A percentile compares a stretch with the other conserved stretches of the same genome.
Evolutionary conservation across 2,329 filamentous ascomycete genomes (phyloP).

Genomic region (Fusarium nygamai): DNA sequence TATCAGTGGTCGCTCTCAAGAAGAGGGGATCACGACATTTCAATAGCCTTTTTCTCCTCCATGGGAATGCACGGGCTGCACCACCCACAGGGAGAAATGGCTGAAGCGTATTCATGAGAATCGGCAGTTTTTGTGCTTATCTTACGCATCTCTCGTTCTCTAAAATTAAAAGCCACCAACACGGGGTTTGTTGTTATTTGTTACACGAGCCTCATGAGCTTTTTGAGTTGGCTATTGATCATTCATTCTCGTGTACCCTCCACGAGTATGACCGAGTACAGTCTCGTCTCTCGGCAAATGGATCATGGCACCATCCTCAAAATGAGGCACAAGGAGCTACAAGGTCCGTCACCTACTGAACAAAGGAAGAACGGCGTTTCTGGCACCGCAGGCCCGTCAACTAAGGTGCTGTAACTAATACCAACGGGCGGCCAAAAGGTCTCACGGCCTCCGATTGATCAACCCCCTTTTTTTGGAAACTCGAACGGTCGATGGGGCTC

Average conservation of each 20-base stretch:
- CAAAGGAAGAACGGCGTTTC: constrained; percentile 17
- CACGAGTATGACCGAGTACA: neutral
- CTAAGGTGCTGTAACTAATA: neutral
- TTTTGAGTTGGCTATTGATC: neutral
- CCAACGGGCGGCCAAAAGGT: constrained; percentile 1
- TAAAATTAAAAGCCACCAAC: constrained; percentile 4
- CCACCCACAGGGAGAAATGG: neutral
- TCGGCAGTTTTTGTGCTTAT: constrained; percentile 6
- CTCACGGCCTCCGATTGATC: constrained; percentile 32
- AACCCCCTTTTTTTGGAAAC: constrained; percentile 40
- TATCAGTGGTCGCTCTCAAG: neutral
- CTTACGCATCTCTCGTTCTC: neutral
- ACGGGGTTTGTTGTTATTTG: neutral
- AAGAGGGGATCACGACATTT: constrained; percentile 1
- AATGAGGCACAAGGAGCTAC: constrained; percentile 29
- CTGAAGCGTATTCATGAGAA: neutral
- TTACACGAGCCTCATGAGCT: constrained; percentile 1
- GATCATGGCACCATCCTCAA: constrained; percentile 18
- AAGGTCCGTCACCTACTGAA: constrained; percentile 20
- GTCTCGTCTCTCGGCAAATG: neutral
- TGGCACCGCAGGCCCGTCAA: neutral
- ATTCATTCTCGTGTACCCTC: neutral
- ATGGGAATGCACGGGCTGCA: constrained; percentile 6
- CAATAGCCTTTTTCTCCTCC: neutral
- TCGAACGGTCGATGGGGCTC: constrained; percentile 26